Conservation (phyloP, 2,329 filamentous ascomycete genomes). For the Harringtonia aguacate region DNA sequence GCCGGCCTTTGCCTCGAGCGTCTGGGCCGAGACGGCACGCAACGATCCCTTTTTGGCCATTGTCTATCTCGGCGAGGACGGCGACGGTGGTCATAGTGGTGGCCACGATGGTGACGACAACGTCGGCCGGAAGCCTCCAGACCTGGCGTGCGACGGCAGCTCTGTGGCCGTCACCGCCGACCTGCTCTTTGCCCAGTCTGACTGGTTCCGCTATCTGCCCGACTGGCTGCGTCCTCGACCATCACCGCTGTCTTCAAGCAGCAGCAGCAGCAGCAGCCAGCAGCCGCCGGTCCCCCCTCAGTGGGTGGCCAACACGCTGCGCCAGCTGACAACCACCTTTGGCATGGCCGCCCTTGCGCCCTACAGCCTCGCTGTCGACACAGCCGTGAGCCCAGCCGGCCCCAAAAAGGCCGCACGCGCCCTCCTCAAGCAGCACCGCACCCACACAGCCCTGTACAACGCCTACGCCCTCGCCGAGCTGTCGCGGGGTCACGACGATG, state of each 20-base stretch:
- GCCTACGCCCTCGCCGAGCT: constrained; percentile 67
- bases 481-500: constrained; percentile 41
- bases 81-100: constrained; percentile 12
- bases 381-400: constrained; percentile 36
- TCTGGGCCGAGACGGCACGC: constrained; percentile 24
- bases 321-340: constrained; percentile 38
- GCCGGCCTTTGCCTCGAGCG: constrained; percentile 22
- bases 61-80: constrained; percentile 13
- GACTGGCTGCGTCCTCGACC: constrained; percentile 6
- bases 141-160: constrained; percentile 10
- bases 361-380: constrained; percentile 61
- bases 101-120: background rate
- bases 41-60: constrained; percentile 39
- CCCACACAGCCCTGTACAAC: constrained; percentile 62
- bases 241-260: constrained; percentile 3
- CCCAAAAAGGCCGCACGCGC: constrained; percentile 62
- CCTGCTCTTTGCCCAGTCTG: constrained; percentile 11
- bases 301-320: constrained; percentile 44
- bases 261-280: constrained; percentile 15
- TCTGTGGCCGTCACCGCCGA: constrained; percentile 30
- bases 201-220: constrained; percentile 11
- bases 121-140: constrained; percentile 3
- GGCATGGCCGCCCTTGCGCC: constrained; percentile 46
- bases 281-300: constrained; percentile 23
- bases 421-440: constrained; percentile 57